Base-by-base conservation (phyloP, 169 alveolate genomes). In the Plasmodium relictum region DNA sequence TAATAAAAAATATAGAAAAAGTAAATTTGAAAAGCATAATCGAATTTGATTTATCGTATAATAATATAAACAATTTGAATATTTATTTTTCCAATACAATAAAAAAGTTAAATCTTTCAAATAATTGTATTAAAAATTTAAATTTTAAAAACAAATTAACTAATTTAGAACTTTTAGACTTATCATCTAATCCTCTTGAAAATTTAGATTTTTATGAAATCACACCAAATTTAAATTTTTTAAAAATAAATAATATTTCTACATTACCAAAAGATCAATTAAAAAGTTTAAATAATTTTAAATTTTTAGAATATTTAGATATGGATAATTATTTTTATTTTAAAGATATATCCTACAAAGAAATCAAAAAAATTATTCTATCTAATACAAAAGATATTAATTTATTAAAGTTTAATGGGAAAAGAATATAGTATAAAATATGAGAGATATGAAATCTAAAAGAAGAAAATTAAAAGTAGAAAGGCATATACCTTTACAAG, bases 111-210 rank as follows among this genome's bases (percentile, higher is more conserved):
- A 76, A 45, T 56, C 44, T 76, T 18, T 76, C 89, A 3, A 76
- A 76, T 62, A 76, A 76, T 24, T 63, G 63, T 62, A 76, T 76
- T 16, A 76, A 58, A 37, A 76, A 37, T 31, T 31, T 76, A 76
- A 41, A 22, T 58, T 56, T 76, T 76, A 76, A 76, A 76, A 76
- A 76, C 37, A 65, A 4, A 24, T 68, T 76, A 66, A 14, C 10
- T 41, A 58, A 76, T 76, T 48, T 76, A 58, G 74, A 63, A 68
- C 24, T 42, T 16, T 63, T 76, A 63, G 89, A 76, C 54, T 22
- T 76, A 4, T 76, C 89, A n/a, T 76, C 78, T 41, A 76, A 76
- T 42, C 89, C 89, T 45, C 45, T 76, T 18, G 73, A 76, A 44
- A 63, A 76, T 66, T 48, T 76, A 63, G 69, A 76, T 5, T 76